Base-by-base conservation (phyloP, 257 asterid species). In the Petunia axillaris region DNA sequence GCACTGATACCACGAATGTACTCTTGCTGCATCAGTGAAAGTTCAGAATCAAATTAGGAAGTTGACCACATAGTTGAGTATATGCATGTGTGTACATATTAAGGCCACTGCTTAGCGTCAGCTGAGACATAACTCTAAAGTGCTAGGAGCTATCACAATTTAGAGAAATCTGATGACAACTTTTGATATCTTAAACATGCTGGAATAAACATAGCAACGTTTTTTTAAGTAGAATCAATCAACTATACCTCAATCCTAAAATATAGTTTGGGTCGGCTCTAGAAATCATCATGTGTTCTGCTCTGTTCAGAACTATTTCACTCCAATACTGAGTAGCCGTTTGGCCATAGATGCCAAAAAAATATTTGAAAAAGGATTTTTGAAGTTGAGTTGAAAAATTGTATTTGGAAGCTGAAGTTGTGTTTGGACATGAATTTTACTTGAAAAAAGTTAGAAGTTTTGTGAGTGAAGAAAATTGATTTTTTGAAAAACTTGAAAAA, bases 1-100 rank as follows among this genome's bases (percentile, higher is more conserved):
- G 97, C 97, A 86, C 98, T 94, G 85, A 94, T 90, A 79, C 98
- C 98, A 83, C 98, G 92, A 73, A 94, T 94, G 82, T 94, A 94
- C 87, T 94, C 98, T 93, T 93, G 93, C 98, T 94, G 96, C 90
- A 85, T 81, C 83, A 78, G 54, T 63, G 82, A 44, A 43, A 52
- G 46, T 10, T 43, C 62, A 41, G 62, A 65, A 44, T 71, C 43
- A 11, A 66, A 50, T 50, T 73, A 13, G 6, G 43, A 38, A 16
- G 43, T 8, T n/a, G 75, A 67, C 54, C 75, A 57, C 8, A 57
- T 55, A 13, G 62, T 41, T 66, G 25, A 66, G 41, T 41, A 66
- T 66, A 41, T 67, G 14, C n/a, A 3, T 41, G 11, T 41, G 7
- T 67, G 37, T 67, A 11, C 50, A n/a, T 43, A n/a, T 48, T 48